Evolutionary conservation across 371 early-diverging fungal species (phyloP).

Genomic region (Actinomortierella wolfii): DNA sequence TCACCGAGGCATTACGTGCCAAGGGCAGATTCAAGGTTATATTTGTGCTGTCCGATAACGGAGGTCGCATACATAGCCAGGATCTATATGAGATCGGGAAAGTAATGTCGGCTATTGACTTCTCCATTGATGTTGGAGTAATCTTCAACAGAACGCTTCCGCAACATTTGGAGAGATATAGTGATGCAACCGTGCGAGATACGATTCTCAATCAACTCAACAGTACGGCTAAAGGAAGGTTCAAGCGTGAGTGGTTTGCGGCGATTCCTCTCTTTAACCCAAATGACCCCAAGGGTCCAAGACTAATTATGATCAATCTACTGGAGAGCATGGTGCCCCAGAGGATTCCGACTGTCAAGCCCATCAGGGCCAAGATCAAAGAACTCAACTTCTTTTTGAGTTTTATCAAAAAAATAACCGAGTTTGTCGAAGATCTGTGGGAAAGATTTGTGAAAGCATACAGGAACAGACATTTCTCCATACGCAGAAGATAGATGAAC

Average conservation of each 20-base stretch:
- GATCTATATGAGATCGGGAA: slow-evolving; percentile 2
- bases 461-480: no score
- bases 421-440: no score
- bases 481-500: no score
- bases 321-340: no score
- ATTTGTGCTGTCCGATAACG: background rate
- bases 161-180: slow-evolving; percentile 2
- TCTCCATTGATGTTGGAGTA: slow-evolving; percentile 1
- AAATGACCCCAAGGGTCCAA: background rate
- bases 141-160: slow-evolving; percentile 1
- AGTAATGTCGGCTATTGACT: slow-evolving; percentile 1
- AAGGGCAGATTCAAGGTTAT: background rate
- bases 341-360: no score
- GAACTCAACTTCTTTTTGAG: no score
- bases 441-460: no score
- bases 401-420: no score
- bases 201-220: slow-evolving; percentile 3
- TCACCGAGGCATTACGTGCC: background rate
- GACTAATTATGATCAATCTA: no score
- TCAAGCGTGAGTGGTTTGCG: background rate
- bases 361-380: no score
- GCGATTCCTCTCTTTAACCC: background rate
- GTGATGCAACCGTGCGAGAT: slow-evolving; percentile 1
- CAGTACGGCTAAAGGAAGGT: background rate
- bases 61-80: background rate